A percentile compares a stretch with the other conserved stretches of the same genome.
Evolutionary conservation across 129 eudicot genomes (phyloP).

Genomic region (Arctium minus): DNA sequence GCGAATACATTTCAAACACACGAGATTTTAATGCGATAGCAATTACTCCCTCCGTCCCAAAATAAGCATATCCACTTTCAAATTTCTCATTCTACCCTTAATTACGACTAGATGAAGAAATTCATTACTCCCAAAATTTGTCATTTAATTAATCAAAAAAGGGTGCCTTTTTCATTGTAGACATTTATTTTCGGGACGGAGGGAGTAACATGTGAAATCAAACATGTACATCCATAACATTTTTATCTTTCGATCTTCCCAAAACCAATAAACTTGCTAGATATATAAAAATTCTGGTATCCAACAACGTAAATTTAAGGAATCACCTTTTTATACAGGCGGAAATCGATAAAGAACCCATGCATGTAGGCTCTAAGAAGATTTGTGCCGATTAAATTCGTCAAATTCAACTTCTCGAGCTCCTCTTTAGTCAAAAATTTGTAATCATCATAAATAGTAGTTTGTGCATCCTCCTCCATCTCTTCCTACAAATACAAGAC

Average conservation of each 20-base stretch:
- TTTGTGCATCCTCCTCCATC: slow-evolving; percentile 81
- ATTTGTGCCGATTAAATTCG: slow-evolving; percentile 83
- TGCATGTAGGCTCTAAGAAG: slow-evolving; percentile 94
- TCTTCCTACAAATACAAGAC: slow-evolving; percentile 61
- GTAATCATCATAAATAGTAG: slow-evolving; percentile 87
- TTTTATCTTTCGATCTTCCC: not conserved
- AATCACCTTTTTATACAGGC: slow-evolving; percentile 82
- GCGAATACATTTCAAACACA: slow-evolving; percentile 21
- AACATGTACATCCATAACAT: not conserved
- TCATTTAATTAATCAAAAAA: no score
- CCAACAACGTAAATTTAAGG: not conserved
- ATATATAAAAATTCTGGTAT: not conserved
- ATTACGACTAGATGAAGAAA: no score
- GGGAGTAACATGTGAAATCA: no score
- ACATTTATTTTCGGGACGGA: no score
- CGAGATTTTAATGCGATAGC: not conserved
- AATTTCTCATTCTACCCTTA: no score
- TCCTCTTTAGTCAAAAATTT: slow-evolving; percentile 89
- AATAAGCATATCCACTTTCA: not conserved
- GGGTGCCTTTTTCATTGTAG: no score
- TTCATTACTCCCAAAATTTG: no score
- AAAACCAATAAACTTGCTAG: not conserved
- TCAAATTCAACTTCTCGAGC: slow-evolving; percentile 68
- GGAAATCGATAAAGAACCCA: slow-evolving; percentile 77
- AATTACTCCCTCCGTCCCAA: no score